Percentiles rank a stretch among this genome's conserved stretches.
These are phyloP conservation scores for Apophysomyces variabilis DNA, from an alignment of 371 early-diverging fungal genomes.

Conservation along the genomic window DNA sequence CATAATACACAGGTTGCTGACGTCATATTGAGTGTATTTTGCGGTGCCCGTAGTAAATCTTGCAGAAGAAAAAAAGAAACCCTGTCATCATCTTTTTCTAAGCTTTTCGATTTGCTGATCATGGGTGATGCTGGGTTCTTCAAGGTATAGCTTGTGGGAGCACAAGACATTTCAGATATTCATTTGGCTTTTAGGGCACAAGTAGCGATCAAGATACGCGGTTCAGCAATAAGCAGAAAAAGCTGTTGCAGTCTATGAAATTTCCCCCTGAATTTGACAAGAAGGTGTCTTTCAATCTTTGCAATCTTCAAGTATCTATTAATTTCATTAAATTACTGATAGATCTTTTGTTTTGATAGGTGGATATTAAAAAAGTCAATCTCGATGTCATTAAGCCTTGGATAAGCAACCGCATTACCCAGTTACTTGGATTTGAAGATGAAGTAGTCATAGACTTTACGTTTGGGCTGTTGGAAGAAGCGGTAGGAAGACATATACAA, in stretches of 20 bases:
- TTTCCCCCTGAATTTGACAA: conserved; percentile 83
- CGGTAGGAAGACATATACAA: conserved; percentile 45
- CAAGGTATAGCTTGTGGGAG: conserved; percentile 50
- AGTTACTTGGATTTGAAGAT: conserved; percentile 91
- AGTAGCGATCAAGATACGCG: conserved; percentile 86
- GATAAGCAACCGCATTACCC: conserved; percentile 78
- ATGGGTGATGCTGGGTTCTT: conserved; percentile 86
- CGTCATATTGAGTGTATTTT: too few relatives aligned
- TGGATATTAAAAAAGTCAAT: conserved; percentile 91
- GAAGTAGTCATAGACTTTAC: conserved; percentile 91
- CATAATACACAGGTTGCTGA: too few relatives aligned
- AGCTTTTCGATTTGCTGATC: conserved; percentile 2
- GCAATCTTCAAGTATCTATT: too few relatives aligned
- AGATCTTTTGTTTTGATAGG: conserved; percentile 45
- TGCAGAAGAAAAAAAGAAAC: too few relatives aligned
- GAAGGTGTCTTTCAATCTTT: conserved; percentile 63
- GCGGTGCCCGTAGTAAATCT: too few relatives aligned
- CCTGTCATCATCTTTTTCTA: too few relatives aligned
- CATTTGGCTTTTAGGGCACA: conserved; percentile 60
- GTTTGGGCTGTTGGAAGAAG: conserved; percentile 78
- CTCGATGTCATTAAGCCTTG: conserved; percentile 86
- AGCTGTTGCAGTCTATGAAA: conserved; percentile 77
- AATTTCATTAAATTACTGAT: background rate
- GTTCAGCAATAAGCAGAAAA: conserved; percentile 89
- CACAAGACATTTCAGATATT: background rate